These are phyloP conservation scores for Pharus latifolius DNA, from an alignment of 176 grass and related monocot species.

Conservation along the genomic window DNA sequence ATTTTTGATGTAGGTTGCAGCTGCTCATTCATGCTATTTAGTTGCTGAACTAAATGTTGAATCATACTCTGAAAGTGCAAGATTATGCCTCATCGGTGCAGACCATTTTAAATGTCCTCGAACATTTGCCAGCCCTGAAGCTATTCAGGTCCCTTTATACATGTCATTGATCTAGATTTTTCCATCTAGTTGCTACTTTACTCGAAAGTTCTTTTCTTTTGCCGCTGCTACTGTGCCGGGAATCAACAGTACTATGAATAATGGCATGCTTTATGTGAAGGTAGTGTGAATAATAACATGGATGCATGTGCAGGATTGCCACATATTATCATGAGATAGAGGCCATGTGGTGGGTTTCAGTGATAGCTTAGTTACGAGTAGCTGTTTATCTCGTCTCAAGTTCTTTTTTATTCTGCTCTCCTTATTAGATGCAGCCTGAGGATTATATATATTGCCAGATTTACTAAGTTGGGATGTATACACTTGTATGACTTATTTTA, in stretches of 20 bases:
- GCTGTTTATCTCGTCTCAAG: background rate
- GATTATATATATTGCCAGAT: background rate
- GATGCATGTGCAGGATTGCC: background rate
- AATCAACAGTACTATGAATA: background rate
- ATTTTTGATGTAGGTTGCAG: constrained; percentile 50
- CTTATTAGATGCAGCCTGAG: background rate
- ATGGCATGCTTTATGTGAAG: background rate
- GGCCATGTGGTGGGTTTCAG: background rate
- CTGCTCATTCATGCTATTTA: constrained; percentile 91
- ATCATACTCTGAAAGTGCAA: constrained; percentile 67
- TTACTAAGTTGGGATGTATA: background rate
- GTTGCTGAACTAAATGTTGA: constrained; percentile 90
- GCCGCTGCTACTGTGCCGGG: background rate
- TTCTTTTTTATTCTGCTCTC: too few relatives aligned
- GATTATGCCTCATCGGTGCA: constrained; percentile 78
- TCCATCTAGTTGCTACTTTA: background rate
- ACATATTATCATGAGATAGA: background rate
- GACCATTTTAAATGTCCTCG: constrained; percentile 83
- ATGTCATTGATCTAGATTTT: background rate
- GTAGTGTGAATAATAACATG: background rate
- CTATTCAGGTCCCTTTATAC: constrained; percentile 62
- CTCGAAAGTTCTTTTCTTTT: background rate
- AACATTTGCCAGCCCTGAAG: constrained; percentile 72
- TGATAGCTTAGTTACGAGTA: background rate
- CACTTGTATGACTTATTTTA: background rate